Evolutionary conservation across 768 basidiomycete species (phyloP).

Genomic region (Phaeotremella skinneri): DNA sequence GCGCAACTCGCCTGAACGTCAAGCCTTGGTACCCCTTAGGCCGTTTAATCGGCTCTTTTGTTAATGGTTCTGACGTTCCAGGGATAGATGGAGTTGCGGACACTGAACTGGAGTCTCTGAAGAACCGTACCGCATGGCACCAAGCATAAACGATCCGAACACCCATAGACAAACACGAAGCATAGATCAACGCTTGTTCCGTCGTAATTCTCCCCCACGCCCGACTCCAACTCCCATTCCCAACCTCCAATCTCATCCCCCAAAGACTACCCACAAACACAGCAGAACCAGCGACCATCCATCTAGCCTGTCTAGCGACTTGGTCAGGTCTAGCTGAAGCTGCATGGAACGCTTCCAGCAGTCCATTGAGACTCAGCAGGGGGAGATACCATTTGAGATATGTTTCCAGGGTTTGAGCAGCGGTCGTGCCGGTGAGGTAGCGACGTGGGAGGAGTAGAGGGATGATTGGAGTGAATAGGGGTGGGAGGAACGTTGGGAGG

Average conservation of each 20-base stretch:
- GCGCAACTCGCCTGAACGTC: neutral
- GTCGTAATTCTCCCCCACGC: conserved; percentile 12
- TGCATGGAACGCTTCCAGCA: conserved; percentile 84
- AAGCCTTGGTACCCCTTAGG: too few relatives aligned
- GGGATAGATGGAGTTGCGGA: too few relatives aligned
- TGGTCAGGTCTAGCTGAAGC: conserved; percentile 69
- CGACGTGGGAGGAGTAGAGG: conserved; percentile 63
- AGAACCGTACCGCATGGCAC: conserved; percentile 17
- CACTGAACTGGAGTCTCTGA: neutral
- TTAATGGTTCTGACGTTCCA: too few relatives aligned
- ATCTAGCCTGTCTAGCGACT: conserved; percentile 65
- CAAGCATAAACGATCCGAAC: conserved; percentile 43
- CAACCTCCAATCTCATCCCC: conserved; percentile 34
- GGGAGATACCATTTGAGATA: conserved; percentile 85
- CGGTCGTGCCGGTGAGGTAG: conserved; percentile 66
- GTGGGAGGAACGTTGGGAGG: conserved; percentile 69
- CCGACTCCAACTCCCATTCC: conserved; percentile 58
- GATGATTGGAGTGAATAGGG: conserved; percentile 69
- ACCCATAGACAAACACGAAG: conserved; percentile 39
- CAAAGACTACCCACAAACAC: conserved; percentile 63
- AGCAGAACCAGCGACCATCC: conserved; percentile 75
- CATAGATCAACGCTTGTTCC: conserved; percentile 34
- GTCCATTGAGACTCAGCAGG: conserved; percentile 81
- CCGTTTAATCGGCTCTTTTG: too few relatives aligned
- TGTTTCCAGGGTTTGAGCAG: conserved; percentile 68